Base-by-base conservation (phyloP, 2,329 filamentous ascomycete species). In the Raffaelea arxii region DNA sequence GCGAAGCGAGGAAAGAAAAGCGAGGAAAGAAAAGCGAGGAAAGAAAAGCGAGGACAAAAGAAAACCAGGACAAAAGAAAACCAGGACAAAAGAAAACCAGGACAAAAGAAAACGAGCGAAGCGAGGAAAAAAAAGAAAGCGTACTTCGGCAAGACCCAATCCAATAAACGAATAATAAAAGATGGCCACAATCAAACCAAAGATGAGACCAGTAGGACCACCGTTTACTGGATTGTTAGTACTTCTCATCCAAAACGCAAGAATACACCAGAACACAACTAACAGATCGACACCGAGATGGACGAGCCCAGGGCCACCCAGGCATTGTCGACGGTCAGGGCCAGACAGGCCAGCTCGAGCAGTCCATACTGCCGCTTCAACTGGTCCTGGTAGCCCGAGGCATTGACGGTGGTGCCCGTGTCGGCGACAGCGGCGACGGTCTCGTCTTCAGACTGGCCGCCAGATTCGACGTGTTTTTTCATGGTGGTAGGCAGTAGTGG, bases 241-340 rank as follows among this genome's bases (percentile, higher is more conserved):
- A 32, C 27, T 32, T 32, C 10, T 32, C 27, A 16, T 10, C 10
- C 27, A 16, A 32, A 35, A 27, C 10, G 44, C 32, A 25, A 38
- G 41, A 14, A 30, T 21, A n/a, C 19, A 43, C 32, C 25, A 49
- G 24, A n/a, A 25, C 30, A 46, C 6, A 25, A 52, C 66, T 56
- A 60, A 70, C 65, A 60, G 35, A 75, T 69, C 5, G 69, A 70
- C 41, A 78, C 65, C 4, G 71, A 72, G 35, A 82, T 69, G 45
- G 77, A 79, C 12, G 78, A 78, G 46, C 77, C 79, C 49, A 82
- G 63, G 6, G 78, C 76, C 46, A 78, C 71, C 78, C 78, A 84
- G 18, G 78, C 78, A 55, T 80, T 82, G 59, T 80, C 78, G 22
- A 80, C 75, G 1, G 77, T 81, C 43, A 82, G 61, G 1, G 75